These are phyloP conservation scores for Trichophyton verrucosum DNA, from an alignment of 2,329 filamentous ascomycete species.

Conservation along the genomic window DNA sequence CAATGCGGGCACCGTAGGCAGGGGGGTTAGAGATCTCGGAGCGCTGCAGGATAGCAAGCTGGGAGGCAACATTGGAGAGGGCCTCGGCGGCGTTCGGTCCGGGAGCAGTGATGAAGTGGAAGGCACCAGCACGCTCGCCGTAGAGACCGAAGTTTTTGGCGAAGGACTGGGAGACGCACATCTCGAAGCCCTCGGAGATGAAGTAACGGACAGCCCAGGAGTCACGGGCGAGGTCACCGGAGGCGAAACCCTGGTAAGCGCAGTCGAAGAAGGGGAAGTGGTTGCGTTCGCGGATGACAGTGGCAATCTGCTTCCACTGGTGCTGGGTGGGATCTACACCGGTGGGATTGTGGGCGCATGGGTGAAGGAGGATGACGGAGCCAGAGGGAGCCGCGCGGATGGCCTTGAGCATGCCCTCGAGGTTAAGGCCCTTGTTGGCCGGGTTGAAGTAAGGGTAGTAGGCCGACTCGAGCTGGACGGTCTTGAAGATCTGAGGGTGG, in stretches of 20 bases:
- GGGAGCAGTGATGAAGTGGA: conserved; percentile 79
- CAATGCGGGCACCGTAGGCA: conserved; percentile 84
- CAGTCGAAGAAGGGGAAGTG: conserved; percentile 98
- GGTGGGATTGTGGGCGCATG: conserved; percentile 95
- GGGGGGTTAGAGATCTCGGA: conserved; percentile 97
- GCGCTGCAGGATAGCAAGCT: conserved; percentile 86
- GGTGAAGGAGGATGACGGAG: conserved; percentile 82
- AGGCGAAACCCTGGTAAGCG: conserved; percentile 96
- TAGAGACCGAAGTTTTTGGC: conserved; percentile 70
- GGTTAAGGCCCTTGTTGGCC: conserved; percentile 79
- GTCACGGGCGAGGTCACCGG: conserved; percentile 72
- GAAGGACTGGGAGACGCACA: conserved; percentile 48
- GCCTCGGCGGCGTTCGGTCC: conserved; percentile 51
- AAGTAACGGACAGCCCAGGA: conserved; percentile 92
- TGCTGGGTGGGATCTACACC: conserved; percentile 88
- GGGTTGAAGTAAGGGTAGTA: conserved; percentile 91
- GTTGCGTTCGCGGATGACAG: conserved; percentile 59
- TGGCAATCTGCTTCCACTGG: conserved; percentile 86
- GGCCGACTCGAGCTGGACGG: conserved; percentile 65
- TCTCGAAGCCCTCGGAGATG: conserved; percentile 74
- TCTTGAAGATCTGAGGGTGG: conserved; percentile 96
- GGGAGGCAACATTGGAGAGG: conserved; percentile 59
- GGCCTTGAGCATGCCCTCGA: conserved; percentile 69
- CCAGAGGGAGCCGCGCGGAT: conserved; percentile 60
- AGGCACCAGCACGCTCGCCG: conserved; percentile 87